Evolutionary conservation across 257 asterid species (phyloP), one percentile per base, ranked within the genome.

Genomic region (Rauvolfia tetraphylla): DNA sequence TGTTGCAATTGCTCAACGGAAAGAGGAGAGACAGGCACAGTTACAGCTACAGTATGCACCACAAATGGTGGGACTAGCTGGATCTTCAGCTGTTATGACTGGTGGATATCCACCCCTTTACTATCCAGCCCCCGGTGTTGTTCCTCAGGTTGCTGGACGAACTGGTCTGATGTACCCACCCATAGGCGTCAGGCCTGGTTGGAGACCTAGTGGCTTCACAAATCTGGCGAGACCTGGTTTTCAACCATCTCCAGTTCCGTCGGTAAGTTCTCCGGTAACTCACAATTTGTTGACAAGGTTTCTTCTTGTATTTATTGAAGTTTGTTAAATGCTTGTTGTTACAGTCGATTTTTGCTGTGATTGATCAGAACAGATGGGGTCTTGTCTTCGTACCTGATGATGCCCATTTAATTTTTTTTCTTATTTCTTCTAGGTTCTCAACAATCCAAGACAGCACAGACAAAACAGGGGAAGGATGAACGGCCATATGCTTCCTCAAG

Each of bases 1-100:
- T 68, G 96, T 87, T 48, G 87, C 96, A 25, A 83, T 90, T 83
- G 98, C 98, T 73, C 98, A 92, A 85, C 89, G 89, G 81, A 93
- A 93, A 88, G 97, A 88, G 83, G 97, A 93, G 68, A 87, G 97
- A 59, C 89, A 79, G 82, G 88, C 92, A 14, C 90, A 86, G 82
- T 73, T 93, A 75, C 96, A 88, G 73, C 71, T 86, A 7, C 83
- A 84, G 38, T 83, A 88, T 75, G 91, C 92, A 4, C 97, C 87
- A 58, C 85, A 87, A 27, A 63, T 87, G 76, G 81, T 89, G 51
- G 92, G 91, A 72, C 75, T 85, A 71, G 72, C 88, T 1, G 91
- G 93, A 68, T 79, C 92, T 29, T 74, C 96, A 0, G 78, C 92
- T 72, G 76, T 90, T 72, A 61, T 85, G 75, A 87, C 90, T 25